phyloP scores from a whole-genome alignment of 2,329 filamentous ascomycete genomes.

The Botryotinia calthae region DNA sequence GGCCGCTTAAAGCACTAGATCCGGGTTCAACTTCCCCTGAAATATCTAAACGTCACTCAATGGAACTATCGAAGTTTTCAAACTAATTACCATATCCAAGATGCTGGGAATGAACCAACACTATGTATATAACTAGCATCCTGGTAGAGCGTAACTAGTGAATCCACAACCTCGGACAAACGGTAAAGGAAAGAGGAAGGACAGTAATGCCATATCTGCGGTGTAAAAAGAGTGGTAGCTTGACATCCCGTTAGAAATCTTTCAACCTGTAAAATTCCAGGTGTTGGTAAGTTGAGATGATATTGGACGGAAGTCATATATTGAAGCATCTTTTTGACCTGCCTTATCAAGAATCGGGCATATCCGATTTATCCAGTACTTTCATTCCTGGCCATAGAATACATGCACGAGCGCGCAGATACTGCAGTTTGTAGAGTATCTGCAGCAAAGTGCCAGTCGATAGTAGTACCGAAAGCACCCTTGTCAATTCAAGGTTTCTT shows the following conservation, averaged over 20 bases:
- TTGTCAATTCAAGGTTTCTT: not conserved
- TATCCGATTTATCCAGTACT: slow-evolving; percentile 24
- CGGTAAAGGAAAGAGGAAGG: not conserved
- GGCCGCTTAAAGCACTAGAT: not conserved
- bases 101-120: not conserved
- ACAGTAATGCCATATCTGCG: not conserved
- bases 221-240: not conserved
- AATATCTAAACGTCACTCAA: not conserved
- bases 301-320: not conserved
- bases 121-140: not conserved
- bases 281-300: not conserved
- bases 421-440: not conserved
- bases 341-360: slow-evolving; percentile 4
- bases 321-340: not conserved
- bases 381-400: slow-evolving; percentile 28
- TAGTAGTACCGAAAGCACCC: not conserved
- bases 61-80: not conserved
- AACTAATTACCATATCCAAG: not conserved
- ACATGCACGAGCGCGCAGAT: slow-evolving; percentile 25
- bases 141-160: not conserved
- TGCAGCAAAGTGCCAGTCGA: too few species aligned
- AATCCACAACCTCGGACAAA: not conserved
- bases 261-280: not conserved
- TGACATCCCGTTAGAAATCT: not conserved
- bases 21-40: not conserved